Percentiles rank a stretch among this genome's conserved stretches.
phyloP scores from a whole-genome alignment of 768 basidiomycete species.

The Austroboletus eburneus region DNA sequence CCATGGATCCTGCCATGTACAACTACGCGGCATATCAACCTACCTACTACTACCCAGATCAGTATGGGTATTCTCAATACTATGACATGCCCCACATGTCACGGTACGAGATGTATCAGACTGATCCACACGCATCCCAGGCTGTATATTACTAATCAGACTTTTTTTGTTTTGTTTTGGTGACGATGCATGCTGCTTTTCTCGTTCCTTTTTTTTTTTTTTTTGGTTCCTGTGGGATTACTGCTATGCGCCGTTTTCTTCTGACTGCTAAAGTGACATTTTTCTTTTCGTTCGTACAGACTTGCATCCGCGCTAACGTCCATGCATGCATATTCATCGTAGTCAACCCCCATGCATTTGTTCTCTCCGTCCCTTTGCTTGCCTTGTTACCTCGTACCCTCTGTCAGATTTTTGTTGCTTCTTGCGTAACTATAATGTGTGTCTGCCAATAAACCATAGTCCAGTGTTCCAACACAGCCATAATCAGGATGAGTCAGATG shows the following conservation, averaged over 20 bases:
- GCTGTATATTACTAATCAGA: slow-evolving; percentile 56
- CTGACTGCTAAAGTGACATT: slow-evolving; percentile 20
- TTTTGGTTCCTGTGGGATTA: slow-evolving; percentile 24
- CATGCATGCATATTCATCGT: too few relatives aligned
- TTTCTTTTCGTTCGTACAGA: slow-evolving; percentile 20
- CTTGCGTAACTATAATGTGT: slow-evolving; percentile 17
- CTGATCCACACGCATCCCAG: slow-evolving; percentile 46
- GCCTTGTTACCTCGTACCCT: slow-evolving; percentile 9
- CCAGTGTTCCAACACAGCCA: neutral
- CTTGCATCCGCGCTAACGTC: slow-evolving; percentile 3
- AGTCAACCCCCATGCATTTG: slow-evolving; percentile 17
- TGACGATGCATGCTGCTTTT: slow-evolving; percentile 7
- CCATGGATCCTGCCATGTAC: slow-evolving; percentile 40
- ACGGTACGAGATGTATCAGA: slow-evolving; percentile 64
- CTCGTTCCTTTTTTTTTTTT: neutral
- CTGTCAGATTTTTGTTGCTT: neutral
- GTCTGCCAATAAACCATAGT: slow-evolving; percentile 4
- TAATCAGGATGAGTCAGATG: too few relatives aligned
- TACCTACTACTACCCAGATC: slow-evolving; percentile 68
- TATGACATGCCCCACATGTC: slow-evolving; percentile 63
- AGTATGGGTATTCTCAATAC: slow-evolving; percentile 62
- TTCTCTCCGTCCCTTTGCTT: slow-evolving; percentile 3
- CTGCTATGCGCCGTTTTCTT: slow-evolving; percentile 14
- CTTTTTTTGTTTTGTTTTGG: slow-evolving; percentile 1
- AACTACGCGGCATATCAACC: slow-evolving; percentile 53